A percentile compares a stretch with the other conserved stretches of the same genome.
Conservation (phyloP, 164 flowering plant species). For the Kingdonia uniflora region DNA sequence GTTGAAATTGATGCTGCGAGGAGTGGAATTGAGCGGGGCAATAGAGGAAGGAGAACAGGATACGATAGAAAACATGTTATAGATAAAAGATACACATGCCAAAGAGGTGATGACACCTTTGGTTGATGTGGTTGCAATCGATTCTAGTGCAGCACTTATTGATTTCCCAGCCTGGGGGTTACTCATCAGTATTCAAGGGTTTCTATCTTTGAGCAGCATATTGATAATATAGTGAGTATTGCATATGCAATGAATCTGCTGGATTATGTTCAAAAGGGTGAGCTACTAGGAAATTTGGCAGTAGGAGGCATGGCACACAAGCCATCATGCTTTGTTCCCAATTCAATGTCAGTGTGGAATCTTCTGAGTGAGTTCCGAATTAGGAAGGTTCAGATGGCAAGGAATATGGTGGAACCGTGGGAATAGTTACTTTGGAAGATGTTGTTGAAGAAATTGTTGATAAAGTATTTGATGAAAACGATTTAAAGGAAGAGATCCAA, state of each 20-base stretch:
- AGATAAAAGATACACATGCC: conserved; percentile 95
- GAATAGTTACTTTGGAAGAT: conserved; percentile 97
- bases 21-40: conserved; percentile 93
- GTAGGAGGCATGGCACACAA: conserved; percentile 95
- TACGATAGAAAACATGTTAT: conserved; percentile 97
- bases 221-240: conserved; percentile 96
- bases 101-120: conserved; percentile 99
- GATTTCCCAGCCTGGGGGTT: conserved; percentile 80
- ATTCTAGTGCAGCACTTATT: conserved; percentile 71
- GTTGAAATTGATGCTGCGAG: conserved; percentile 90
- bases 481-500: conserved; percentile 81
- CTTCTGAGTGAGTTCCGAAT: conserved; percentile 95
- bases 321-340: conserved; percentile 97
- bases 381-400: conserved; percentile 99
- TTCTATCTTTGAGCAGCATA: conserved; percentile 96
- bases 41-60: conserved; percentile 99
- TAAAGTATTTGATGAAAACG: conserved; percentile 97
- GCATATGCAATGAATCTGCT: conserved; percentile 98
- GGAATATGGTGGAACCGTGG: conserved; percentile 98
- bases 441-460: conserved; percentile 99
- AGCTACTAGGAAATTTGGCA: conserved; percentile 66
- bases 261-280: conserved; percentile 93
- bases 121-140: conserved; percentile 98
- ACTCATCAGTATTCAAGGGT: conserved; percentile 99
- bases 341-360: conserved; percentile 99